phyloP scores from a whole-genome alignment of 192 early-diverging fungal species.

The Coemansia sp. region DNA sequence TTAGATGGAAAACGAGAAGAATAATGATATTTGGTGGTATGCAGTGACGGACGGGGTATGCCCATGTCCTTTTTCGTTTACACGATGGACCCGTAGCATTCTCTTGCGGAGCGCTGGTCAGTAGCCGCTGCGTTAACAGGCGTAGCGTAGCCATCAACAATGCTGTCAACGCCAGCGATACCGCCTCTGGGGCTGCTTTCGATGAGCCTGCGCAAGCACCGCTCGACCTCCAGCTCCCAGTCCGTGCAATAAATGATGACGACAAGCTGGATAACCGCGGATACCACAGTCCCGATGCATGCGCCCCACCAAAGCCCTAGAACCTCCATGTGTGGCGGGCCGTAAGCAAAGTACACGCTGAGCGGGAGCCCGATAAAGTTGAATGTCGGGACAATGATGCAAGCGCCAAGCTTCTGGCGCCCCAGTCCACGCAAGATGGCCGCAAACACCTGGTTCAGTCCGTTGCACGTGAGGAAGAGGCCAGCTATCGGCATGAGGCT shows the following conservation, averaged over 20 bases:
- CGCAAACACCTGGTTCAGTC: conserved; percentile 62
- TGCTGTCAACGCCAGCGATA: not conserved
- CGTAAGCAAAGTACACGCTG: conserved; percentile 52
- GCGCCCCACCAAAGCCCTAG: conserved; percentile 67
- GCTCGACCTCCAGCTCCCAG: conserved; percentile 41
- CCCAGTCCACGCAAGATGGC: conserved; percentile 59
- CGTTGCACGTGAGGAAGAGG: conserved; percentile 51
- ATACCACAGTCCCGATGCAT: conserved; percentile 49
- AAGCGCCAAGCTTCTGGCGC: conserved; percentile 57
- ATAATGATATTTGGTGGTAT: not conserved
- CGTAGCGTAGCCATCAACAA: conserved; percentile 6
- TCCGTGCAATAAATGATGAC: conserved; percentile 24
- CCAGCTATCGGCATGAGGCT: conserved; percentile 37
- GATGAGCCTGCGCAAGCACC: conserved; percentile 33
- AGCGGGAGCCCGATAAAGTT: conserved; percentile 57
- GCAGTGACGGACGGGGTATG: not conserved
- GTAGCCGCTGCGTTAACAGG: conserved; percentile 11
- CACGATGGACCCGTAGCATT: conserved; percentile 8
- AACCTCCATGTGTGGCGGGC: conserved; percentile 59
- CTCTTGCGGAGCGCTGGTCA: not conserved
- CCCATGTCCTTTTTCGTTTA: not conserved
- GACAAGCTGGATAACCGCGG: conserved; percentile 30
- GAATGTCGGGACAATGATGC: conserved; percentile 52
- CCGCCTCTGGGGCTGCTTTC: conserved; percentile 14
- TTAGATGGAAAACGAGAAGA: not conserved